These are phyloP conservation scores for Fraxinus nigra DNA, from an alignment of 305 asterid species.

Conservation along the genomic window DNA sequence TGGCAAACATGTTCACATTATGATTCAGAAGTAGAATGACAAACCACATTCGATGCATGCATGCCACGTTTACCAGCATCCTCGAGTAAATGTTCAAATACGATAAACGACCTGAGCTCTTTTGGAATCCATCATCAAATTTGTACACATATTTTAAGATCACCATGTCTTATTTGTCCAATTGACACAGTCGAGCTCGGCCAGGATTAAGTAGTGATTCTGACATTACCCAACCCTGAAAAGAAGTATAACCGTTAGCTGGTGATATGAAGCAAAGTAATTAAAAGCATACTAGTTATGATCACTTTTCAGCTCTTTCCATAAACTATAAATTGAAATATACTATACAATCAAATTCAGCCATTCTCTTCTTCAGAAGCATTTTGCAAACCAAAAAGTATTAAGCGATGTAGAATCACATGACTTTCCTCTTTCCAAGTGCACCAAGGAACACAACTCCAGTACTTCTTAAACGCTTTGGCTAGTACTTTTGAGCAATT, in stretches of 20 bases:
- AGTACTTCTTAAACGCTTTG: not conserved
- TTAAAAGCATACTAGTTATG: not conserved
- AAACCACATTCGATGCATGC: not conserved
- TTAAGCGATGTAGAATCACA: not conserved
- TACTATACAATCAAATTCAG: not conserved
- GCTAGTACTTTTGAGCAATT: not conserved
- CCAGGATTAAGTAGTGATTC: conserved; percentile 92
- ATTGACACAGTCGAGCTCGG: conserved; percentile 66
- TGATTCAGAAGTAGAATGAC: conserved; percentile 9
- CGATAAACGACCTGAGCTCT: conserved; percentile 17
- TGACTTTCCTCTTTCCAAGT: not conserved
- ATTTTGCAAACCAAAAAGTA: not conserved
- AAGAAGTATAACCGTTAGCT: conserved; percentile 23
- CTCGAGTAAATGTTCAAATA: conserved; percentile 10
- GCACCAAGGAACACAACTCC: not conserved
- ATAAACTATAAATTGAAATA: not conserved
- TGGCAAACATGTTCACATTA: not conserved
- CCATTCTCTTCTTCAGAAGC: not conserved
- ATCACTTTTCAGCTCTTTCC: not conserved
- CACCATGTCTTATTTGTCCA: conserved; percentile 28
- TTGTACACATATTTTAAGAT: conserved; percentile 5
- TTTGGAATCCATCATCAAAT: conserved; percentile 13
- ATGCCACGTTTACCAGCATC: conserved; percentile 3
- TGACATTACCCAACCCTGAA: conserved; percentile 97
- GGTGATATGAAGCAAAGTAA: not conserved